Conservation (phyloP, 495 filamentous ascomycete species). For the Penicillium longicatenatum region DNA sequence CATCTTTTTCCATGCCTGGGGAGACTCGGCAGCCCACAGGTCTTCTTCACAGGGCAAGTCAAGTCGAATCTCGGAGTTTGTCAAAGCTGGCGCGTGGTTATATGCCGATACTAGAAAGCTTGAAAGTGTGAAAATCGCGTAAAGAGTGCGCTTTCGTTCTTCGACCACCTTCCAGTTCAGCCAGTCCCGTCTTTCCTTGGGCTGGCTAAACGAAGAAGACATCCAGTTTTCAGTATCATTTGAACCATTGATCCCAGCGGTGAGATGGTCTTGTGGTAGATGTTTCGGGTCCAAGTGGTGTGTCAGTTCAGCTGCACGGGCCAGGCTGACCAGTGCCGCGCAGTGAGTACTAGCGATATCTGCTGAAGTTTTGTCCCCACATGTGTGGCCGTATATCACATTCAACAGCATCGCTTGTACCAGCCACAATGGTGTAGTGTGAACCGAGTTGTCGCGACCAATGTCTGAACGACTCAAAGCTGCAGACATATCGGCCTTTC, state of each 20-base stretch:
- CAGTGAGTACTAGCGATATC: slow-evolving; percentile 93
- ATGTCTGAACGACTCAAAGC: slow-evolving; percentile 65
- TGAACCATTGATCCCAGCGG: slow-evolving; percentile 15
- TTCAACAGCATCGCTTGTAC: slow-evolving; percentile 99
- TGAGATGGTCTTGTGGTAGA: slow-evolving; percentile 43
- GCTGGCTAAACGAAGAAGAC: slow-evolving; percentile 43
- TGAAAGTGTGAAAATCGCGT: slow-evolving; percentile 85
- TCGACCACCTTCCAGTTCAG: slow-evolving; percentile 83
- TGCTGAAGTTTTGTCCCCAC: slow-evolving; percentile 84
- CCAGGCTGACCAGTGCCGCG: slow-evolving; percentile 85
- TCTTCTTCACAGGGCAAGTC: slow-evolving; percentile 95
- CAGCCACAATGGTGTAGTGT: slow-evolving; percentile 89
- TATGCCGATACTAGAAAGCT: slow-evolving; percentile 91
- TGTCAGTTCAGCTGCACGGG: slow-evolving; percentile 78
- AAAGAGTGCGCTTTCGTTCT: slow-evolving; percentile 93
- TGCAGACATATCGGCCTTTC: slow-evolving; percentile 84
- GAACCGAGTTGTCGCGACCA: slow-evolving; percentile 64
- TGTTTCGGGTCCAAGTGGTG: slow-evolving; percentile 46
- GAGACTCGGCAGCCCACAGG: slow-evolving; percentile 82
- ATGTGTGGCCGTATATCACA: slow-evolving; percentile 94
- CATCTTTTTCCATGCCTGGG: slow-evolving; percentile 73
- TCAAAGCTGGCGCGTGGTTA: slow-evolving; percentile 85
- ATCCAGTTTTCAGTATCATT: slow-evolving; percentile 31
- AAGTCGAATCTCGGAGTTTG: slow-evolving; percentile 90
- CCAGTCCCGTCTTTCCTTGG: slow-evolving; percentile 82